Conservation (phyloP, 2,329 filamentous ascomycete species). For the Cercospora sp. region DNA sequence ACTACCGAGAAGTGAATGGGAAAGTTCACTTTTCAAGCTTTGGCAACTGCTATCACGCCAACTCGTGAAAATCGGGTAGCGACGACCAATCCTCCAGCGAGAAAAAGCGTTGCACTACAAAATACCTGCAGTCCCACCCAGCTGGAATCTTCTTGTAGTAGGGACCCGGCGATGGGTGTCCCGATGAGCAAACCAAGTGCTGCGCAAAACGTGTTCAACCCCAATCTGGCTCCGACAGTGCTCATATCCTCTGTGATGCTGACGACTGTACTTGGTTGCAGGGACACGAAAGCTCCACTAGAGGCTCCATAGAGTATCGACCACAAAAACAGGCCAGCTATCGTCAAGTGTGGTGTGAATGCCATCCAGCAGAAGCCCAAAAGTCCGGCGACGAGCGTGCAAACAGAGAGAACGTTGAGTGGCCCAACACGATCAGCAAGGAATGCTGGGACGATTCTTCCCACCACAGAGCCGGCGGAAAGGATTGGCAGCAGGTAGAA, state of each 20-base stretch:
- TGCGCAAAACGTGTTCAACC: slow-evolving; percentile 31
- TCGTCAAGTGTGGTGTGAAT: slow-evolving; percentile 27
- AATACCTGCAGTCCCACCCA: slow-evolving; percentile 6
- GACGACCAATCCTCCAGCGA: slow-evolving; percentile 21
- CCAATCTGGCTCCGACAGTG: slow-evolving; percentile 30
- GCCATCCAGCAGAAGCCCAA: slow-evolving; percentile 42
- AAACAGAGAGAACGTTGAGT: slow-evolving; percentile 48
- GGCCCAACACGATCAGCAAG: slow-evolving; percentile 49
- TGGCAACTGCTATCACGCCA: slow-evolving; percentile 10
- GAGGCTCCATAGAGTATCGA: slow-evolving; percentile 49
- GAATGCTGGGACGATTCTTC: slow-evolving; percentile 49
- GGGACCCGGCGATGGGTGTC: slow-evolving; percentile 31
- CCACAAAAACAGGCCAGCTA: slow-evolving; percentile 42
- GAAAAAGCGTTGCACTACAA: slow-evolving; percentile 24
- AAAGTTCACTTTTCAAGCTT: slow-evolving; percentile 3
- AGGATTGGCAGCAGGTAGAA: slow-evolving; percentile 68
- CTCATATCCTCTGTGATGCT: slow-evolving; percentile 24
- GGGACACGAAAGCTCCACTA: slow-evolving; percentile 45
- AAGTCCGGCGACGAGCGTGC: slow-evolving; percentile 34
- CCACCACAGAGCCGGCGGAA: slow-evolving; percentile 57
- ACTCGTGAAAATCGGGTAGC: slow-evolving; percentile 25
- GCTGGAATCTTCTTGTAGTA: slow-evolving; percentile 14
- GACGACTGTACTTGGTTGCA: slow-evolving; percentile 44
- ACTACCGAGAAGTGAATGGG: not conserved
- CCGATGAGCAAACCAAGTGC: slow-evolving; percentile 32